Evolutionary conservation across 129 eudicot genomes (phyloP).

Genomic region (Silybum marianum): DNA sequence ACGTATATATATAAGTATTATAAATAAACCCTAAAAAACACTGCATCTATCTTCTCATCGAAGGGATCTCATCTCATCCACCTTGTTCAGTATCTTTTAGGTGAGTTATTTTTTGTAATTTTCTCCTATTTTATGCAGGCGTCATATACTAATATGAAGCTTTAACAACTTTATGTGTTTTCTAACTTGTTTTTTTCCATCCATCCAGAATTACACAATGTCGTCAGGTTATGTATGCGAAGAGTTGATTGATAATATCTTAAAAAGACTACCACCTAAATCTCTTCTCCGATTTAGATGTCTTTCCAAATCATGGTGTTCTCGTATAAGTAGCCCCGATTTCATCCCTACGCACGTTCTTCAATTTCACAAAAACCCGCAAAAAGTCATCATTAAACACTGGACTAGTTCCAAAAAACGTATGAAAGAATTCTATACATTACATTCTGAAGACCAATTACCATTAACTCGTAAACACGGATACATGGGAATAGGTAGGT

Average conservation of each 20-base stretch:
- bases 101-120: no score
- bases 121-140: no score
- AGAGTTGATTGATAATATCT: conserved; percentile 27
- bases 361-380: not conserved
- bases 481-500: not conserved
- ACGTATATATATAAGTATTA: no score
- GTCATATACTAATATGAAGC: no score
- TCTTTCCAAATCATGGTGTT: conserved; percentile 35
- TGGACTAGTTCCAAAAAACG: no score
- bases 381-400: not conserved
- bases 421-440: not conserved
- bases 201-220: not conserved
- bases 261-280: conserved; percentile 31
- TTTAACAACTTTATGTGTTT: no score
- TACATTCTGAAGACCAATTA: not conserved
- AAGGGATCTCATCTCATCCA: no score
- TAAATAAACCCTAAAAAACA: no score
- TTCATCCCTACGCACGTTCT: conserved; percentile 16
- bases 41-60: no score
- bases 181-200: no score
- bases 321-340: conserved; percentile 3
- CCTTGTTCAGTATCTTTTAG: no score
- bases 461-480: not conserved
- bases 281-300: conserved; percentile 33
- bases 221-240: conserved; percentile 28